phyloP scores from a whole-genome alignment of 768 basidiomycete species.

The Austroboletus festivus region DNA sequence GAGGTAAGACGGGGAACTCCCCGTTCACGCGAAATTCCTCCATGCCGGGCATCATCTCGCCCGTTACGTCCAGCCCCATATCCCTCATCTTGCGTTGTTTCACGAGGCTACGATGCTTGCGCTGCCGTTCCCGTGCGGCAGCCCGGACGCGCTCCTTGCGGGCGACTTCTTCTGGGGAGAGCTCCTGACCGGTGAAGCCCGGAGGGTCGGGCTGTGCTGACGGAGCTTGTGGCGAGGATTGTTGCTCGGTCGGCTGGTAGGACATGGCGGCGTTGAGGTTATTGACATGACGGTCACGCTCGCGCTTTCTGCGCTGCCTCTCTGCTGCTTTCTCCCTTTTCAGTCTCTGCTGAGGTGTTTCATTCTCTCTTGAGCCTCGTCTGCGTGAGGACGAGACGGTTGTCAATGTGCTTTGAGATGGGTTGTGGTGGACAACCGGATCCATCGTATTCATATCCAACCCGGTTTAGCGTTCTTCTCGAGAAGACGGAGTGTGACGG shows the following conservation, averaged over 20 bases:
- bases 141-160: constrained; percentile 71
- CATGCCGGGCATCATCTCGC: constrained; percentile 61
- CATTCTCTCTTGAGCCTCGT: constrained; percentile 61
- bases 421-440: constrained; percentile 31
- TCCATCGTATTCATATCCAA: constrained; percentile 33
- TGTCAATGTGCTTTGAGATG: constrained; percentile 31
- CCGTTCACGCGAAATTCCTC: constrained; percentile 63
- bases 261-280: constrained; percentile 41
- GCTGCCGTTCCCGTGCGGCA: constrained; percentile 75
- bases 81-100: constrained; percentile 81
- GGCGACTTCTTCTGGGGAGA: constrained; percentile 62
- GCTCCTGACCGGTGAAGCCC: constrained; percentile 29
- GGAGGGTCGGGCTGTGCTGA: constrained; percentile 26
- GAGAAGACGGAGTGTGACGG: constrained; percentile 30
- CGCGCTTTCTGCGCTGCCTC: constrained; percentile 79
- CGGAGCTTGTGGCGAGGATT: constrained; percentile 33
- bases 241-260: constrained; percentile 35
- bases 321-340: constrained; percentile 88
- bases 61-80: constrained; percentile 78
- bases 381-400: constrained; percentile 42
- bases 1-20: constrained; percentile 37
- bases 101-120: constrained; percentile 76
- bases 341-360: constrained; percentile 66
- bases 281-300: constrained; percentile 54
- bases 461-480: constrained; percentile 8